These are phyloP conservation scores for Metschnikowia henanensis DNA, from an alignment of 805 yeast genomes.

Conservation along the genomic window DNA sequence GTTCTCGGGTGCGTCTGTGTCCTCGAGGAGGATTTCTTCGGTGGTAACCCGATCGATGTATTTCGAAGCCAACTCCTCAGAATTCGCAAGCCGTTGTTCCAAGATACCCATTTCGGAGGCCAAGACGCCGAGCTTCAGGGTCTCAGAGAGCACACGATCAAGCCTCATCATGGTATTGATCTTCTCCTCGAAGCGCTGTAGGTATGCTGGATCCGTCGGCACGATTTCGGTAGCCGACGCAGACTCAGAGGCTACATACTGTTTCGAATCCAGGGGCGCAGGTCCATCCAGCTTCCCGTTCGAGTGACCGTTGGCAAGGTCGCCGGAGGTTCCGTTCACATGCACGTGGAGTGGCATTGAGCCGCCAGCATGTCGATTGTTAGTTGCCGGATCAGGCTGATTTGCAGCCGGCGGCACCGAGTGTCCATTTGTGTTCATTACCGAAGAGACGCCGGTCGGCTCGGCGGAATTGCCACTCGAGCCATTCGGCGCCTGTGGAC, in stretches of 20 bases:
- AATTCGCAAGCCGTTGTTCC: constrained; percentile 15
- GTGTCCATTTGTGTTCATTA: neutral
- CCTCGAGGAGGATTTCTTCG: constrained; percentile 29
- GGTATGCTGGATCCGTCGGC: constrained; percentile 11
- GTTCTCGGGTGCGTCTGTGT: constrained; percentile 6
- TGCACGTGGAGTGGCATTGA: constrained; percentile 2
- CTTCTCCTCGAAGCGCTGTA: constrained; percentile 14
- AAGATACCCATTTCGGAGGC: constrained; percentile 17
- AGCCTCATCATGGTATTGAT: constrained; percentile 15
- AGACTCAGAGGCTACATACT: neutral
- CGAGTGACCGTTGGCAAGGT: neutral
- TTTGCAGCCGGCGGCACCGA: neutral
- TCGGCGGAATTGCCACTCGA: constrained; percentile 3
- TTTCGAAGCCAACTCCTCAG: constrained; percentile 28
- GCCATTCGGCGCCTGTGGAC: constrained; percentile 2
- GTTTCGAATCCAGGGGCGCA: neutral
- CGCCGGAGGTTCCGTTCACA: neutral
- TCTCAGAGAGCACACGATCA: constrained; percentile 14
- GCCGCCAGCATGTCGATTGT: neutral
- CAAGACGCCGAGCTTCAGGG: constrained; percentile 21
- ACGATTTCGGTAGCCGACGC: neutral
- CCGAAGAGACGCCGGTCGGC: neutral
- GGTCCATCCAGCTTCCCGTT: neutral
- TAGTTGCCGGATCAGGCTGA: neutral
- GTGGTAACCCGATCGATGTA: constrained; percentile 37